Evolutionary conservation across 352 stramenopile species (phyloP), one percentile per base, ranked within the genome.

Genomic region (Pilasporangium apinafurcum): DNA sequence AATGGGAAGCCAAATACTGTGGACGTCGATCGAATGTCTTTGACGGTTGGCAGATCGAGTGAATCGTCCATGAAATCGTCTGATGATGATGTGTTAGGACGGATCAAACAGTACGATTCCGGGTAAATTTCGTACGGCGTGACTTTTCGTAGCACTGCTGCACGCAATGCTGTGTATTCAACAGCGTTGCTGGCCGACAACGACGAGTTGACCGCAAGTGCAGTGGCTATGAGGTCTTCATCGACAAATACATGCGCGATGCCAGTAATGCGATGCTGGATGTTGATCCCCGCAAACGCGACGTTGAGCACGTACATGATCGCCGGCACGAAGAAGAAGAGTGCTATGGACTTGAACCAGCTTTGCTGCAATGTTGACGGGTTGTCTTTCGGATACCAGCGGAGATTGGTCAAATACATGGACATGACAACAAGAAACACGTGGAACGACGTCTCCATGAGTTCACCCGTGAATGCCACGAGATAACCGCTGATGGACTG

Each of bases 1-100:
- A 52, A 4, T 0, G 56, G 41, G 41, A 75, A 79, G 4, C 66
- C 66, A 32, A 54, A 79, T 17, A 59, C 48, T 8, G 67, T 60
- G 0, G 62, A 50, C 1, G 63, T 79, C 0, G 59, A 67, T 20
- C 57, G 50, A 32, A 79, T 55, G 10, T 39, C 37, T 16, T 45
- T 55, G 1, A 75, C 44, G 0, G 44, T 61, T 3, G 62, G 62
- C 42, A 75, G 18, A 8, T 10, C 30, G 39, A 22, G 16, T 53
- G 29, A 33, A 37, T 61, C 2, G 5, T n/a, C n/a, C n/a, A n/a
- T n/a, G n/a, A n/a, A n/a, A n/a, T n/a, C n/a, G n/a, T n/a, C n/a
- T n/a, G n/a, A n/a, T n/a, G n/a, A n/a, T n/a, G n/a, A n/a, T 2
- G 43, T 35, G 10, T 9, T n/a, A 27, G 40, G 40, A 18, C 27